Conservation (phyloP, 306 rosid genomes). For the Vicia villosa region DNA sequence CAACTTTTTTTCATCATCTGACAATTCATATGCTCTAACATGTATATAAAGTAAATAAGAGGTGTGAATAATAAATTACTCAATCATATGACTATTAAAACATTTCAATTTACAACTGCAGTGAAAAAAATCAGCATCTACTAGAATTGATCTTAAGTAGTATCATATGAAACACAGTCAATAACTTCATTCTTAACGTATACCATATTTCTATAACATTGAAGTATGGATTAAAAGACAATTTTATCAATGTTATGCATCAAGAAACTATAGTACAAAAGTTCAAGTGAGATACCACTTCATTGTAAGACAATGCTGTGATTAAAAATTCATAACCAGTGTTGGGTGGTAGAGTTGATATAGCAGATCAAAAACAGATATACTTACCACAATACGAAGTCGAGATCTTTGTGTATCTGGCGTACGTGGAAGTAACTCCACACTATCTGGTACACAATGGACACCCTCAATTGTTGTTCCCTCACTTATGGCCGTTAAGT, state of each 20-base stretch:
- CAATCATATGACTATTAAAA: neutral
- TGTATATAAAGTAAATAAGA: slow-evolving; percentile 10
- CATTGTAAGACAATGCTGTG: slow-evolving; percentile 6
- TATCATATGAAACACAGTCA: slow-evolving; percentile 23
- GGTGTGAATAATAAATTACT: too few species aligned
- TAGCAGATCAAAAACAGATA: slow-evolving; percentile 29
- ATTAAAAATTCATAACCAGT: slow-evolving; percentile 5
- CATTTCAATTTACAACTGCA: slow-evolving; percentile 1
- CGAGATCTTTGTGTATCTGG: slow-evolving; percentile 72
- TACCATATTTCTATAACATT: slow-evolving; percentile 4
- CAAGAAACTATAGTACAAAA: neutral
- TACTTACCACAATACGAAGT: slow-evolving; percentile 80
- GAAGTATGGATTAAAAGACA: slow-evolving; percentile 1
- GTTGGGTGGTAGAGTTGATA: slow-evolving; percentile 23
- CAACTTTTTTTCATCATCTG: slow-evolving; percentile 20
- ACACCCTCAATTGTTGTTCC: slow-evolving; percentile 78
- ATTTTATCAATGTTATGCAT: slow-evolving; percentile 27
- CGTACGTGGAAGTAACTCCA: slow-evolving; percentile 74
- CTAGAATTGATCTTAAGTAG: slow-evolving; percentile 19
- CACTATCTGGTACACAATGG: slow-evolving; percentile 79
- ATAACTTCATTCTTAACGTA: neutral
- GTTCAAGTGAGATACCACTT: slow-evolving; percentile 8
- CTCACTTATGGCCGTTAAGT: slow-evolving; percentile 68
- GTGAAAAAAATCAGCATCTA: slow-evolving; percentile 8
- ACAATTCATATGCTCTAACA: slow-evolving; percentile 13